phyloP scores from a whole-genome alignment of 2,329 filamentous ascomycete genomes.

The Exophiala oligosperma region DNA sequence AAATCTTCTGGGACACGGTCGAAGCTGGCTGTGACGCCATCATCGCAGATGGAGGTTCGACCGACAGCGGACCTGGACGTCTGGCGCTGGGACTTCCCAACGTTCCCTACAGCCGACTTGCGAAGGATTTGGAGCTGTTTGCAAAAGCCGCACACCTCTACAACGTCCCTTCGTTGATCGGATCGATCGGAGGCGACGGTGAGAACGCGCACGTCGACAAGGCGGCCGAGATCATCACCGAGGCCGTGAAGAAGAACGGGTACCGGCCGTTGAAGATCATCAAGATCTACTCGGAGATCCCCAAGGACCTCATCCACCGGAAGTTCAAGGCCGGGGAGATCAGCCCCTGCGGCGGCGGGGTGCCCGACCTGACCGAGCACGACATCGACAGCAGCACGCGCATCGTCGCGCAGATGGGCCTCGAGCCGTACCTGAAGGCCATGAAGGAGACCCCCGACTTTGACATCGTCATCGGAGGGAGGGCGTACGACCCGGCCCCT shows the following conservation, averaged over 20 bases:
- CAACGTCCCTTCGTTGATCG: conserved; percentile 36
- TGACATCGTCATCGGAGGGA: conserved; percentile 51
- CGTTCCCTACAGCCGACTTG: neutral
- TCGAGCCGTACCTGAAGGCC: conserved; percentile 46
- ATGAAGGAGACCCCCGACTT: conserved; percentile 44
- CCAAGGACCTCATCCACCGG: conserved; percentile 36
- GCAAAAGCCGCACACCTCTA: conserved; percentile 38
- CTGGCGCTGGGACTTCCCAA: conserved; percentile 26
- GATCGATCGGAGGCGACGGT: neutral
- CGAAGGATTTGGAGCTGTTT: neutral
- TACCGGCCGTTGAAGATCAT: conserved; percentile 27
- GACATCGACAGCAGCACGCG: conserved; percentile 40
- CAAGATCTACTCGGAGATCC: conserved; percentile 42
- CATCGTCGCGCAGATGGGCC: conserved; percentile 49
- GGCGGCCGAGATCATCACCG: neutral
- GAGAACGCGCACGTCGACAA: neutral
- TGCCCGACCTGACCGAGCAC: conserved; percentile 39
- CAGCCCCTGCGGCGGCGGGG: conserved; percentile 37
- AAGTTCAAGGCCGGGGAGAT: conserved; percentile 36
- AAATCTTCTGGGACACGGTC: conserved; percentile 15
- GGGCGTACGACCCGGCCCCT: conserved; percentile 43
- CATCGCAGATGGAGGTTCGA: conserved; percentile 36
- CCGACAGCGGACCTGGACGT: conserved; percentile 34
- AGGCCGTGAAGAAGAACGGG: neutral
- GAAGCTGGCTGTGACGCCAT: conserved; percentile 26